Evolutionary conservation across 2,329 filamentous ascomycete species (phyloP), one percentile per base, ranked within the genome.

Genomic region (Aspergillus glaucus): DNA sequence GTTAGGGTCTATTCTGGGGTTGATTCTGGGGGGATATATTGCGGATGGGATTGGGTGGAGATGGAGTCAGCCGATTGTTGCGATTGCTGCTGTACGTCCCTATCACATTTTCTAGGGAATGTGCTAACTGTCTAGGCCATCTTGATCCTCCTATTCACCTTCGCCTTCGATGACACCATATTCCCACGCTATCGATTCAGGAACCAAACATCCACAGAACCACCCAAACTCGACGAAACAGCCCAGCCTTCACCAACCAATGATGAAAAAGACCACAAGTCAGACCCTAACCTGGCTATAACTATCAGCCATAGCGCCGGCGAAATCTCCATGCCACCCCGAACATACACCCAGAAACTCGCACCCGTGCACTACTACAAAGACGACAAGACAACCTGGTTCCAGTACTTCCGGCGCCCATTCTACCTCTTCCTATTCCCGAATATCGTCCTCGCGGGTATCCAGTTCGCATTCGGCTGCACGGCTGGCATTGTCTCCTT

Each of bases 391-490:
- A 71, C 68, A n/a, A 66, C 62, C 12, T 63, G 60, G 61, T 60
- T 57, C n/a, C 68, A 71, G 46, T 71, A 70, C 50, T 70, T 71
- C 52, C 63, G 61, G 4, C 62, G 69, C 4, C 69, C 68, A 4
- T 71, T 71, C 45, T 63, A 65, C 40, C 65, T 71, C 2, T 70
- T 70, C 46, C 59, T 59, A 0, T 70, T 71, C 37, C 68, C 68
- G 3, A 68, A 70, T 24, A 66, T 71, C 9, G 62, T 71, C 26
- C 58, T 71, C 6, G 61, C 66, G 4, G 67, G 69, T 7, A 62
- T 70, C 3, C 70, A 70, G 50, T 71, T 71, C 43, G 68, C 68
- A 0, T 69, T 73, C 43, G 69, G 69, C 9, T 66, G 67, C 47
- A 72, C 69, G 2, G 69, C 67, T 0, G 66, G 67, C 3, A 68